Base-by-base conservation (phyloP, 2,329 filamentous ascomycete genomes). In the Akanthomyces uredinophilus region DNA sequence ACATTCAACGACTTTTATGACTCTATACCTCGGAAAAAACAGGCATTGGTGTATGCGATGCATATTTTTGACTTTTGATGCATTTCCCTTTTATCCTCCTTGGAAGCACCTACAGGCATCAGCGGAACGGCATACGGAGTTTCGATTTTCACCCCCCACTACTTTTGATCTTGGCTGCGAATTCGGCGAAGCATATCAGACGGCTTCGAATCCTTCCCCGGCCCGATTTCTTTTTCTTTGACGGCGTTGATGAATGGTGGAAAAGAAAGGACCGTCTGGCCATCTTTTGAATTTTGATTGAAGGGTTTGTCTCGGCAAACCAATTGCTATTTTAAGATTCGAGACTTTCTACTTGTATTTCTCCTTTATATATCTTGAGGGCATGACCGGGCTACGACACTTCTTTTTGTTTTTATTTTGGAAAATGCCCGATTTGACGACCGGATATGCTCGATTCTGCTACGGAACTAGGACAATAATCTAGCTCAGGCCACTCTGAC, bases 11-110 rank as follows among this genome's bases (percentile, higher is more conserved):
- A 60, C 41, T 39, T 52, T 46, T 11, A 60, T 51, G 58, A 60
- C 58, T 29, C 22, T 46, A 37, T 47, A 60, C 49, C 58, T 46
- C 32, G 35, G 57, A 29, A 60, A 44, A 56, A 22, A 50, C 18
- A 27, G 44, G 39, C 58, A 60, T 60, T 54, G 58, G 41, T 47
- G 58, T 37, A 27, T 60, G 22, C 46, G 24, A 47, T 39, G 50
- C 58, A 41, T 54, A 2, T 11, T 39, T 47, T 54, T 47, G 11
- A 20, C 24, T 37, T 24, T 39, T 39, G 1, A 39, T 41, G 14
- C 18, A 20, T 46, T 53, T 22, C 20, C 8, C 7, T 35, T 14
- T 18, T 2, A 18, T 24, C 32, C 29, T 27, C 46, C 5, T n/a
- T 13, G 39, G 49, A 53, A 32, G 20, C 22, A 13, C 22, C 32